These are phyloP conservation scores for Xenosphaeropsis pyriputrescens DNA, from an alignment of 2,329 filamentous ascomycete genomes.

Conservation along the genomic window DNA sequence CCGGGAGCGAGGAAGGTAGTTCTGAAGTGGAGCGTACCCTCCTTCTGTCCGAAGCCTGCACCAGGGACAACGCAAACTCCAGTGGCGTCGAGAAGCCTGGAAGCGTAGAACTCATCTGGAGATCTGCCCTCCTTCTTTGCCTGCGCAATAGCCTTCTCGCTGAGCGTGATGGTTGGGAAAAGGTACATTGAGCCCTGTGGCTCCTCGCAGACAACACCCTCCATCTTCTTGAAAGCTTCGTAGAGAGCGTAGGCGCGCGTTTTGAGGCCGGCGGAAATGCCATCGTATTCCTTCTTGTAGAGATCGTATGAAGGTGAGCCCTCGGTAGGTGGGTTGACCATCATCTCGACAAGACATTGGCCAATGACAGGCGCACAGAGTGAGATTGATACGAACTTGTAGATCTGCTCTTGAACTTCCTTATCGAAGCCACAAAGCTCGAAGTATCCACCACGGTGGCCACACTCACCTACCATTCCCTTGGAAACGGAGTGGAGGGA, in stretches of 20 bases:
- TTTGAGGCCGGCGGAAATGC: constrained; percentile 65
- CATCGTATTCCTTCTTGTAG: constrained; percentile 74
- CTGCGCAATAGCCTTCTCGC: constrained; percentile 60
- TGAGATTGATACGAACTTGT: constrained; percentile 97
- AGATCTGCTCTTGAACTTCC: constrained; percentile 81
- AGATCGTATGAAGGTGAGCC: constrained; percentile 75
- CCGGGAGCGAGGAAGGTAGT: constrained; percentile 95
- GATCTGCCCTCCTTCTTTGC: constrained; percentile 59
- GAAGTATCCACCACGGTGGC: constrained; percentile 94
- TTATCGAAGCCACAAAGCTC: constrained; percentile 83
- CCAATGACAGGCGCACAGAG: constrained; percentile 91
- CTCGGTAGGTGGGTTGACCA: constrained; percentile 84
- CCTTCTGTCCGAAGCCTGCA: constrained; percentile 85
- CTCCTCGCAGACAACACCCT: constrained; percentile 79
- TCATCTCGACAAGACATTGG: constrained; percentile 91
- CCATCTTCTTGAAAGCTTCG: constrained; percentile 85
- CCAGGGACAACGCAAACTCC: constrained; percentile 91
- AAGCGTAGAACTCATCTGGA: constrained; percentile 88
- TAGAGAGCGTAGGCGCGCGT: constrained; percentile 75
- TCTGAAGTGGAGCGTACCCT: constrained; percentile 81
- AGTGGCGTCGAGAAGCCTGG: constrained; percentile 80
- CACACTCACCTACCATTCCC: constrained; percentile 98
- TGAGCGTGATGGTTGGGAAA: constrained; percentile 82
- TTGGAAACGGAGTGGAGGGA: constrained; percentile 91
- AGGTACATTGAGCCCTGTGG: constrained; percentile 97